phyloP scores from a whole-genome alignment of 495 filamentous ascomycete species.

The Echria macrotheca region DNA sequence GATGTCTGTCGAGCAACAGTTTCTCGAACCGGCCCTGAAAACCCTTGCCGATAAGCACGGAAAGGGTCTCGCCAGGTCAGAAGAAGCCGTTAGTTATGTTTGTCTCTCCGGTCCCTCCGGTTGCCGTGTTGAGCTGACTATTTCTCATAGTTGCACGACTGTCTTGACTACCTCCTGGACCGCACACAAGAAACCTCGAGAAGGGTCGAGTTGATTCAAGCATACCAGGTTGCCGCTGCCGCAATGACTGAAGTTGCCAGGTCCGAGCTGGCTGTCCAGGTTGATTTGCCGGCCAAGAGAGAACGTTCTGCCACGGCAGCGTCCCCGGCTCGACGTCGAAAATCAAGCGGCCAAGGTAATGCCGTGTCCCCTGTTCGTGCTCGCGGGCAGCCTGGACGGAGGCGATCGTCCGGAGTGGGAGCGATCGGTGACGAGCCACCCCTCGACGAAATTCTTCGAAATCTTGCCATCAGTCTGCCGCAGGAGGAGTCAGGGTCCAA shows the following conservation, averaged over 20 bases:
- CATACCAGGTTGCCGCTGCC: slow-evolving; percentile 25
- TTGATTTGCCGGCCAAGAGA: slow-evolving; percentile 1
- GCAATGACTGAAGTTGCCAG: slow-evolving; percentile 24
- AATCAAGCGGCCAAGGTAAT: slow-evolving; percentile 8
- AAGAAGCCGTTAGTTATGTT: slow-evolving; percentile 39
- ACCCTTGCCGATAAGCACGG: slow-evolving; percentile 32
- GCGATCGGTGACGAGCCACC: slow-evolving; percentile 21
- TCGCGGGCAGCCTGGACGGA: slow-evolving; percentile 16
- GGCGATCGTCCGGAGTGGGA: slow-evolving; percentile 27
- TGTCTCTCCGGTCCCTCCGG: slow-evolving; percentile 4
- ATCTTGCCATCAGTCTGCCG: slow-evolving; percentile 27
- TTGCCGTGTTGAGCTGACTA: not conserved
- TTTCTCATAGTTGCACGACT: slow-evolving; percentile 32
- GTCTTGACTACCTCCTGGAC: slow-evolving; percentile 34
- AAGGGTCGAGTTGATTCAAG: slow-evolving; percentile 25
- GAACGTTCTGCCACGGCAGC: slow-evolving; percentile 10
- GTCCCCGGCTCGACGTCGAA: slow-evolving; percentile 17
- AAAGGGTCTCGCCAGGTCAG: slow-evolving; percentile 29
- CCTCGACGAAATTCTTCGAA: slow-evolving; percentile 26
- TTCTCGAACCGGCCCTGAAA: slow-evolving; percentile 50
- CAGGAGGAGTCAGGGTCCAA: slow-evolving; percentile 11
- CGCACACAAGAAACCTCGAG: slow-evolving; percentile 21
- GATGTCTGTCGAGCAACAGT: slow-evolving; percentile 57
- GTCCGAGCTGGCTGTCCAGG: slow-evolving; percentile 16
- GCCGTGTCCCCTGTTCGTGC: slow-evolving; percentile 22